A percentile compares a stretch with the other conserved stretches of the same genome.
Evolutionary conservation across 192 early-diverging fungal genomes (phyloP).

Genomic region (Podila epigama): DNA sequence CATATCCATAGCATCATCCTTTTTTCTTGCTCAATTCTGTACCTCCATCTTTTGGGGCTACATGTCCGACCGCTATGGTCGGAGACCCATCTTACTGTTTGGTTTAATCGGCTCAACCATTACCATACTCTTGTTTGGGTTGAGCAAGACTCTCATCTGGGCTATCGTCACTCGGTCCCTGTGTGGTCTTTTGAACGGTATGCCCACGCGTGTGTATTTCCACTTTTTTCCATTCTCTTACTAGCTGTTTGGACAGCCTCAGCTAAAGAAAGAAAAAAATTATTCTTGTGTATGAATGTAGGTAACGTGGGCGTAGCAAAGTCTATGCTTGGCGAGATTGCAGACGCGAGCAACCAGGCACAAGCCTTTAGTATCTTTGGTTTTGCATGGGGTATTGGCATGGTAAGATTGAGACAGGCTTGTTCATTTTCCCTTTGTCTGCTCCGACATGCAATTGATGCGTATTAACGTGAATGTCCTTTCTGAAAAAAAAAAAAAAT

Average conservation of each 20-base stretch:
- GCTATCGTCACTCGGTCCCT: constrained; percentile 68
- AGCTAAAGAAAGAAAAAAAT: neutral
- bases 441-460: constrained; percentile 11
- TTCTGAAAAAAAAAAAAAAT: neutral
- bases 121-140: constrained; percentile 75
- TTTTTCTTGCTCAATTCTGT: constrained; percentile 75
- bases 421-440: too few species aligned
- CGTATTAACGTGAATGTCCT: too few species aligned
- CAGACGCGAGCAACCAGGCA: constrained; percentile 80
- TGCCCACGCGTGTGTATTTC: neutral
- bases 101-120: constrained; percentile 82
- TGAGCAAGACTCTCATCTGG: constrained; percentile 61
- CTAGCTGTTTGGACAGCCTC: too few species aligned
- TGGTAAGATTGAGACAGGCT: constrained; percentile 23
- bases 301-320: constrained; percentile 83
- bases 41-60: constrained; percentile 77
- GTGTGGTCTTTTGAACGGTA: constrained; percentile 77
- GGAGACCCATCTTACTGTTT: constrained; percentile 79
- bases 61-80: constrained; percentile 81
- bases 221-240: too few species aligned
- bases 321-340: constrained; percentile 85
- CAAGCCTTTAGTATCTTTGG: constrained; percentile 81
- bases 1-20: constrained; percentile 67
- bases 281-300: constrained; percentile 12
- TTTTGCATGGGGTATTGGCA: constrained; percentile 66